Base-by-base conservation (phyloP, 179 eudicot species). In the Actinidia arguta region DNA sequence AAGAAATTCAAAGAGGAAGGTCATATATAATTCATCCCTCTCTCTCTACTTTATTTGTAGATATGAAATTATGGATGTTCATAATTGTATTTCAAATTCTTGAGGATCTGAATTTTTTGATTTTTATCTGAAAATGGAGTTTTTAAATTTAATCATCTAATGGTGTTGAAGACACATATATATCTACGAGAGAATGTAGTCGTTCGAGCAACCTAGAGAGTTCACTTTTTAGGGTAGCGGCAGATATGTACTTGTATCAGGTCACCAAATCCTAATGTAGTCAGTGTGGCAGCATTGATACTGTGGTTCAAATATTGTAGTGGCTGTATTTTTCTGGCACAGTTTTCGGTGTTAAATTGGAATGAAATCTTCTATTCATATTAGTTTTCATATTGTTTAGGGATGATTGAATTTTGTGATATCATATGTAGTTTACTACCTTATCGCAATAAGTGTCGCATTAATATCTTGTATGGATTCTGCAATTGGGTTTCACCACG, bases 1-100 rank as follows among this genome's bases (percentile, higher is more conserved):
- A 84, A 11, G 94, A 95, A 36, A 81, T 96, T 7, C 85, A 83
- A 20, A 87, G 86, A 87, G 99, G 98, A 88, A 97, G 97, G 97
- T 93, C 59, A 31, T 61, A 59, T 58, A 42, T 54, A 58, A 76
- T 39, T 58, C 52, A n/a, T 59, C 20, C 4, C 79, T 39, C 46
- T 42, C 73, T 20, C 42, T 31, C 36, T 31, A 31, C 36, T 31
- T 31, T 31, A 0, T 39, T 39, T 39, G 42, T 39, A 39, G 42
- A 39, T 39, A 39, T 39, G 42, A 39, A 39, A 39, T 39, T 39
- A 39, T 39, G 42, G 42, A 39, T 39, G 42, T 39, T 39, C 42
- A 39, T 39, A 39, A 39, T 39, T 39, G 42, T 39, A 39, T 3
- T 39, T 39, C 42, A 39, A 39, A 39, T 39, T 39, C 42, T 39